Evolutionary conservation across 805 yeast species (phyloP).

Genomic region (Pichia ethanolica): DNA sequence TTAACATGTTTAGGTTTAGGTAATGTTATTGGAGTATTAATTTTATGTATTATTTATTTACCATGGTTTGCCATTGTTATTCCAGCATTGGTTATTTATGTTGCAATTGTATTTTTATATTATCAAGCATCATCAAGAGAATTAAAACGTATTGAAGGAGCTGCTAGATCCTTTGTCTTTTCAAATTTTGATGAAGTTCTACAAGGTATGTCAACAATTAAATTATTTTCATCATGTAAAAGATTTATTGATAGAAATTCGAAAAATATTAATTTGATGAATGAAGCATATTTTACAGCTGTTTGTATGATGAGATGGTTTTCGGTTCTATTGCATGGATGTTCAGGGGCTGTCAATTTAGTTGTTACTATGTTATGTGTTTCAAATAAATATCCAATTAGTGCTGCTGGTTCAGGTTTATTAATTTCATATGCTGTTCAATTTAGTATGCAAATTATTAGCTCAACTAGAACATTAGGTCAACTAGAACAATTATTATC

Average conservation of each 20-base stretch:
- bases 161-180: constrained; percentile 62
- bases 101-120: constrained; percentile 39
- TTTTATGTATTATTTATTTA: constrained; percentile 40
- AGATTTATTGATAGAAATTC: constrained; percentile 44
- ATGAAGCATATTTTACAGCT: constrained; percentile 58
- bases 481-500: constrained; percentile 73
- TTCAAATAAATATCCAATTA: constrained; percentile 49
- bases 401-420: constrained; percentile 61
- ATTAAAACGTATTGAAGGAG: constrained; percentile 67
- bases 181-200: constrained; percentile 65
- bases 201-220: constrained; percentile 58
- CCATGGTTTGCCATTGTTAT: constrained; percentile 60
- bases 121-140: constrained; percentile 72
- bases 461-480: constrained; percentile 44
- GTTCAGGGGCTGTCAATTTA: constrained; percentile 44
- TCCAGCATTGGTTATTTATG: constrained; percentile 42
- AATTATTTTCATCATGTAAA: constrained; percentile 42
- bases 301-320: constrained; percentile 69
- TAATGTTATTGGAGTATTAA: constrained; percentile 24
- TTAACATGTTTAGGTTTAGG: constrained; percentile 47
- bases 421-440: constrained; percentile 56
- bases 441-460: constrained; percentile 46
- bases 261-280: constrained; percentile 47
- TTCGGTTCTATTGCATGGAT: constrained; percentile 50
- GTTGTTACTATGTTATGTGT: constrained; percentile 54